Base-by-base conservation (phyloP, 306 rosid genomes). In the Lathyrus sativus region DNA sequence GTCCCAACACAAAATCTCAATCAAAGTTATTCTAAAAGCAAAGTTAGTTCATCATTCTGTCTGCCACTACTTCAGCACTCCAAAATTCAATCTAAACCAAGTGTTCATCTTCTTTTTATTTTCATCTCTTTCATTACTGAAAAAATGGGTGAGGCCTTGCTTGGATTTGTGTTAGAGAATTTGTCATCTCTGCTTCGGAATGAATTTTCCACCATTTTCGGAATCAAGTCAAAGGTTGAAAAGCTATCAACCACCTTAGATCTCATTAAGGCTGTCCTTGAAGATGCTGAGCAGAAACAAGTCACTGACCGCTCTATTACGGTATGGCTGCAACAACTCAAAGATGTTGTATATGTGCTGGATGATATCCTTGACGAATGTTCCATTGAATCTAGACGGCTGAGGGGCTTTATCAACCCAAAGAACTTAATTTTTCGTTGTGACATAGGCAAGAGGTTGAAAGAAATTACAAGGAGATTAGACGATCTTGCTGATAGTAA, bases 271-370 rank as follows among this genome's bases (percentile, higher is more conserved):
- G 17, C 18, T 5, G 50, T 45, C 3, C 50, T 45, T 46, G 58
- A 65, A 65, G 43, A 65, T 65, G 58, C 70, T 4, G 58, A 65
- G 29, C 17, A 6, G 11, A 56, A 55, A 26, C 62, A 55, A 55
- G 38, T 26, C 9, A 55, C 62, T 2, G 4, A 26, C 41, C 2
- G 5, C 3, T 29, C 41, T 13, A 13, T 57, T 11, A 57, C 29
- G 18, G 19, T 12, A 13, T 57, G 62, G 62, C 62, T 57, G 0
- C 41, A 57, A 26, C 62, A 57, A 28, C 41, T 57, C 41, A 29
- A 28, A 57, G 62, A 57, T 29, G 62, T 6, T 11, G 22, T 28
- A 0, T 57, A 57, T 11, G 62, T 57, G 62, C 41, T 57, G 0
- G 62, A 57, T 13, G 62, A 57, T 57, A 29, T 57, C 41, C 62